These are phyloP conservation scores for Leishmania major DNA, from an alignment of 208 protist species.

Conservation along the genomic window DNA sequence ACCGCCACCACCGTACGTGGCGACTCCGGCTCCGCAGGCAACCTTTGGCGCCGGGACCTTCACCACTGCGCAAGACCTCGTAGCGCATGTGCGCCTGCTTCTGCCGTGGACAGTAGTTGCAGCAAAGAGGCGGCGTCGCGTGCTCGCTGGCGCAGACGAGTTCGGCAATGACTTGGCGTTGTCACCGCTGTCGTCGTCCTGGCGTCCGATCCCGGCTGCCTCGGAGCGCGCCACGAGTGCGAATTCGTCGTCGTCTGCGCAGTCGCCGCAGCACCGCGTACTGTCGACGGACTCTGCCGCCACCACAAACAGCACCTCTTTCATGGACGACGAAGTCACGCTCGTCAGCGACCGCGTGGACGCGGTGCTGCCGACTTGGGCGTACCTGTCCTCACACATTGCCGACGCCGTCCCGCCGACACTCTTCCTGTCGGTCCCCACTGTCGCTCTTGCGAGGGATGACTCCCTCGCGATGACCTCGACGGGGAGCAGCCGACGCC, in stretches of 20 bases:
- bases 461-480: neutral
- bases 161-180: neutral
- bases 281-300: neutral
- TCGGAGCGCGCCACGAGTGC: neutral
- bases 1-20: constrained; percentile 23
- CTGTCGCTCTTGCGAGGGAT: neutral
- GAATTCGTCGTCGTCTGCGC: neutral
- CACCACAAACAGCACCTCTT: neutral
- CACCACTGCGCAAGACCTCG: constrained; percentile 12
- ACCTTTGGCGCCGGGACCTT: constrained; percentile 19
- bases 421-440: neutral
- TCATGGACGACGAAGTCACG: constrained; percentile 11
- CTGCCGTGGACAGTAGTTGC: constrained; percentile 20
- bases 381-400: constrained; percentile 26
- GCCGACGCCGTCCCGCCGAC: constrained; percentile 7
- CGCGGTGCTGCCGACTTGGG: constrained; percentile 33
- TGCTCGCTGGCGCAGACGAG: neutral
- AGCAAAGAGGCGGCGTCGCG: constrained; percentile 5
- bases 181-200: neutral
- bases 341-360: constrained; percentile 35
- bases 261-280: neutral
- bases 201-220: constrained; percentile 2
- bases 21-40: neutral
- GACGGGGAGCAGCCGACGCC: neutral
- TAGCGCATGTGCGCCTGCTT: constrained; percentile 19